phyloP scores from a whole-genome alignment of 345 rosid species.

The Citropsis articulata region DNA sequence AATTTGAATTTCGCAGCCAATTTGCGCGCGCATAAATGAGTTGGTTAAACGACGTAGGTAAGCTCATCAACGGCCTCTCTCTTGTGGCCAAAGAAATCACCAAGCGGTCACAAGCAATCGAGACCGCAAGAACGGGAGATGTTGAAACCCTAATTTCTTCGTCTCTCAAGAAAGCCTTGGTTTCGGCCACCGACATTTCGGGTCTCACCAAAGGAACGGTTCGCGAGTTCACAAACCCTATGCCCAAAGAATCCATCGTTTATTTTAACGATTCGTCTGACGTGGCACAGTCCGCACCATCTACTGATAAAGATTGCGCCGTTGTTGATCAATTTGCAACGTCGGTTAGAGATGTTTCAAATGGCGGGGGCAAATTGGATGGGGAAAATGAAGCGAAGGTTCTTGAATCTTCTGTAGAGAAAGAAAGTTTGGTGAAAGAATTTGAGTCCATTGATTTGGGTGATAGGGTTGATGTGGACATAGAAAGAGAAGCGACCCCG shows the following conservation, averaged over 20 bases:
- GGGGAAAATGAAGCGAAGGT: slow-evolving; percentile 11
- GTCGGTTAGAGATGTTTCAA: background rate
- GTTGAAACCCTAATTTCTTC: slow-evolving; percentile 53
- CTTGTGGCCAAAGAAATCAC: slow-evolving; percentile 73
- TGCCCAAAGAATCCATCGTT: slow-evolving; percentile 58
- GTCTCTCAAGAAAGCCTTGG: slow-evolving; percentile 56
- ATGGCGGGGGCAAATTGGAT: background rate
- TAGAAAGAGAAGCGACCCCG: slow-evolving; percentile 12
- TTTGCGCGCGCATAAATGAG: slow-evolving; percentile 37
- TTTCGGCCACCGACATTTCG: slow-evolving; percentile 74
- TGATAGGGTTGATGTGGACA: slow-evolving; percentile 19
- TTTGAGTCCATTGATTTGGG: slow-evolving; percentile 19
- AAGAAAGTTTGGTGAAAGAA: slow-evolving; percentile 19
- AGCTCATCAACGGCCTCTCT: slow-evolving; percentile 66
- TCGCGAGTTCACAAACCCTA: slow-evolving; percentile 45
- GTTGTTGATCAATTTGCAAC: slow-evolving; percentile 4
- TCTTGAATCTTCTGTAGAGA: slow-evolving; percentile 20
- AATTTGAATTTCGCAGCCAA: background rate
- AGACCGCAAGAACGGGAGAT: slow-evolving; percentile 46
- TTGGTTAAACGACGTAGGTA: slow-evolving; percentile 50
- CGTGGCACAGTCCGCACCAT: background rate
- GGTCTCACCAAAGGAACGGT: slow-evolving; percentile 75
- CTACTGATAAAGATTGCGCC: background rate
- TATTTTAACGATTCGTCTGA: slow-evolving; percentile 36
- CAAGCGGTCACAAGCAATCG: slow-evolving; percentile 48